phyloP scores from a whole-genome alignment of 1,284 basidiomycete species.

The Polyporus tsugae region DNA sequence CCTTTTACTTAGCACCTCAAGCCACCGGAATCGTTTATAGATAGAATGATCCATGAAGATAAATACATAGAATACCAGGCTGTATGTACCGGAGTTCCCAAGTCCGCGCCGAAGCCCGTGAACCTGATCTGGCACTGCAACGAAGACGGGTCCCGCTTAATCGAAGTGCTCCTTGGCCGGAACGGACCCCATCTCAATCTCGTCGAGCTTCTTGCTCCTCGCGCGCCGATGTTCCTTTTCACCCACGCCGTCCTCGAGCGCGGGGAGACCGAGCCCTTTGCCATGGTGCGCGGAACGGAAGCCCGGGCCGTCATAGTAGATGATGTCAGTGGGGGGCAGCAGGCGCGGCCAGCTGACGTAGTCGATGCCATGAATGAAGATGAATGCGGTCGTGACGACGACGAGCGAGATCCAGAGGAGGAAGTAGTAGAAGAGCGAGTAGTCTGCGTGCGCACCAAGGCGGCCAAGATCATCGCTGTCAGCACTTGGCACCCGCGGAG shows the following conservation, averaged over 20 bases:
- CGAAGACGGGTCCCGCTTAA: slow-evolving; percentile 46
- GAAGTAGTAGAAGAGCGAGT: slow-evolving; percentile 84
- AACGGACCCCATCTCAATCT: slow-evolving; percentile 61
- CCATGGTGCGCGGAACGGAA: slow-evolving; percentile 83
- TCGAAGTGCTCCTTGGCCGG: slow-evolving; percentile 73
- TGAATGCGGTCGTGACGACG: slow-evolving; percentile 68
- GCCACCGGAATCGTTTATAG: background rate
- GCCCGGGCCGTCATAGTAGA: slow-evolving; percentile 89
- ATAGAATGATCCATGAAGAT: slow-evolving; percentile 11
- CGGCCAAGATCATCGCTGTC: slow-evolving; percentile 51
- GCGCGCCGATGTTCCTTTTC: slow-evolving; percentile 47
- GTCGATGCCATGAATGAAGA: slow-evolving; percentile 81
- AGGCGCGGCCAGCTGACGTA: slow-evolving; percentile 97
- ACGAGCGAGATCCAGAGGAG: slow-evolving; percentile 79
- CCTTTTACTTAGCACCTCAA: background rate
- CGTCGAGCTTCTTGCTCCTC: slow-evolving; percentile 54
- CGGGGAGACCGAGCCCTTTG: slow-evolving; percentile 64
- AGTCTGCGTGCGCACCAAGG: slow-evolving; percentile 55
- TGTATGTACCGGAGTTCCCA: slow-evolving; percentile 4
- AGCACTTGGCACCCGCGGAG: slow-evolving; percentile 33
- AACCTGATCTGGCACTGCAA: background rate
- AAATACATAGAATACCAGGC: slow-evolving; percentile 31
- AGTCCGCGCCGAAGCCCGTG: background rate
- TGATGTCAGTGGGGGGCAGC: slow-evolving; percentile 83
- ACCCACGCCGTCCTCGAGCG: slow-evolving; percentile 45